These are phyloP conservation scores for Gossypium longicalyx DNA, from an alignment of 345 rosid species.

Conservation along the genomic window DNA sequence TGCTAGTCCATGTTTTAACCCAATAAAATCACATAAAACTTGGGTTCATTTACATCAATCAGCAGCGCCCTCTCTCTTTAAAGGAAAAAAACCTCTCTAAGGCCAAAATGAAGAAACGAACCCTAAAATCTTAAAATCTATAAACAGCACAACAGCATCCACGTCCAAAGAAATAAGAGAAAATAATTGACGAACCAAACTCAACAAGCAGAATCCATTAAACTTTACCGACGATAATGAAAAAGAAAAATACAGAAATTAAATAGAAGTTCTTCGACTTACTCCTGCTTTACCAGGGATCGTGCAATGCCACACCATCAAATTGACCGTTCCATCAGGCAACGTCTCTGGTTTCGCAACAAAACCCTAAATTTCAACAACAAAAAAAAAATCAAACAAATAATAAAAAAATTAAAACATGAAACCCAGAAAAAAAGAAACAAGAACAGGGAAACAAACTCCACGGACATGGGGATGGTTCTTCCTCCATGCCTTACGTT, in stretches of 20 bases:
- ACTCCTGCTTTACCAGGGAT: constrained; percentile 97
- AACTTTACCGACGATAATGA: neutral
- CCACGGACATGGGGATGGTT: constrained; percentile 89
- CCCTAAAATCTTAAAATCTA: neutral
- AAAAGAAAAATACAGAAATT: neutral
- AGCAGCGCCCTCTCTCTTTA: neutral
- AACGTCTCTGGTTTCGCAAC: constrained; percentile 90
- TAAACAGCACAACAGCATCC: neutral
- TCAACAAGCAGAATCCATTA: neutral
- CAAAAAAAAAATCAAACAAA: constrained; percentile 17
- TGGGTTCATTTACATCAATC: neutral
- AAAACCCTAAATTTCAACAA: constrained; percentile 55
- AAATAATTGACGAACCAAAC: neutral
- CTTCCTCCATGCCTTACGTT: constrained; percentile 93
- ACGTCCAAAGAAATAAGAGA: neutral
- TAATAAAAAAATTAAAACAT: neutral
- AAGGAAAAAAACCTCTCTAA: too few relatives aligned
- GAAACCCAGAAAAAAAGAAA: neutral
- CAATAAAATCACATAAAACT: neutral
- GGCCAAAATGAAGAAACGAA: neutral
- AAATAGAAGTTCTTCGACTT: constrained; percentile 23
- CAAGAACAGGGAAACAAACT: neutral
- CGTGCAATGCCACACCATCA: constrained; percentile 96
- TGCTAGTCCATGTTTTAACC: neutral
- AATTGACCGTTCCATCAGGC: constrained; percentile 76